Evolutionary conservation across 192 early-diverging fungal species (phyloP).

Genomic region (Umbelopsis sp.): DNA sequence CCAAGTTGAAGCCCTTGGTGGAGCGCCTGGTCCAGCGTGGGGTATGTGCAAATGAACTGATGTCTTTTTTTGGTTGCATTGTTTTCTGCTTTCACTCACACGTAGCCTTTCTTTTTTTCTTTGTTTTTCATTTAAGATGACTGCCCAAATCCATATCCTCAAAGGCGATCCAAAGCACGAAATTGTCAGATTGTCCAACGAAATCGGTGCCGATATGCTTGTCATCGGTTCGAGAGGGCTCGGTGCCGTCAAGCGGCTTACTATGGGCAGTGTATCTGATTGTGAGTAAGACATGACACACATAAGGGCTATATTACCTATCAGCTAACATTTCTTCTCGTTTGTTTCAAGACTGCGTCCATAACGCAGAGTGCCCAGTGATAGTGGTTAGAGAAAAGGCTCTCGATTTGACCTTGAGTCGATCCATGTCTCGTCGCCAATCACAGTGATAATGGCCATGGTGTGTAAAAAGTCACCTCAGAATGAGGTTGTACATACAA

Average conservation of each 20-base stretch:
- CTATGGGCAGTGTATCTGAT: constrained; percentile 25
- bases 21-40: constrained; percentile 15
- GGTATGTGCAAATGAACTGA: not conserved
- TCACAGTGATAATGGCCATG: not conserved
- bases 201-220: constrained; percentile 14
- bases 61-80: too few species aligned
- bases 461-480: not conserved
- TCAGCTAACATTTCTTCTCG: too few species aligned
- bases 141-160: constrained; percentile 18
- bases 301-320: too few species aligned
- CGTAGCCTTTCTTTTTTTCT: too few species aligned
- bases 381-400: constrained; percentile 15
- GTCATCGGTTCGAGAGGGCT: constrained; percentile 20
- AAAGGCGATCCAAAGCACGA: constrained; percentile 23
- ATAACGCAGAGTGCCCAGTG: constrained; percentile 21
- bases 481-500: too few species aligned
- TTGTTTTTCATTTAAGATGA: not conserved
- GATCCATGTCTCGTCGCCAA: constrained; percentile 3
- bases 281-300: constrained; percentile 6
- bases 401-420: constrained; percentile 6
- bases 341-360: constrained; percentile 13
- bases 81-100: too few species aligned
- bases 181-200: constrained; percentile 17
- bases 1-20: constrained; percentile 17
- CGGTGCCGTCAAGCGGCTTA: constrained; percentile 13